These are phyloP conservation scores for Carex myosuroides DNA, from an alignment of 176 grass and related monocot species.

Conservation along the genomic window DNA sequence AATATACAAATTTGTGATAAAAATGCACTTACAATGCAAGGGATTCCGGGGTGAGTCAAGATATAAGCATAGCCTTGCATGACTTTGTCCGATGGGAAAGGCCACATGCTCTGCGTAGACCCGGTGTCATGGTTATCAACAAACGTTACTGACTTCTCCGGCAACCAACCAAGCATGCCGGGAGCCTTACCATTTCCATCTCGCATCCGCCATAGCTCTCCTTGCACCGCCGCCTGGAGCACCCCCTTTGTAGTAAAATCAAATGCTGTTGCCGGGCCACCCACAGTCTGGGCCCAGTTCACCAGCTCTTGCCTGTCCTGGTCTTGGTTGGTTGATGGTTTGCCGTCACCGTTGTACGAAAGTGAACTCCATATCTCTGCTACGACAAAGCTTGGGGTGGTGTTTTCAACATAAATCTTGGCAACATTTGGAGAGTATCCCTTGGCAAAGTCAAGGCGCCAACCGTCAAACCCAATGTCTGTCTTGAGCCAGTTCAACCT, in stretches of 20 bases:
- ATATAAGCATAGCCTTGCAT: conserved; percentile 85
- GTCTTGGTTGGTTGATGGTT: conserved; percentile 60
- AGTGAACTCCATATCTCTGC: conserved; percentile 80
- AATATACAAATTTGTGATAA: no score
- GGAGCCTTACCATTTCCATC: conserved; percentile 60
- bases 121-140: conserved; percentile 90
- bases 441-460: conserved; percentile 77
- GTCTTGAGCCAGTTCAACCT: conserved; percentile 78
- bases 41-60: conserved; percentile 68
- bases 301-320: conserved; percentile 47
- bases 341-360: conserved; percentile 46
- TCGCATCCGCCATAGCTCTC: conserved; percentile 64
- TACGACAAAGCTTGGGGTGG: conserved; percentile 43
- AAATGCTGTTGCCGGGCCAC: conserved; percentile 45
- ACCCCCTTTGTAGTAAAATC: conserved; percentile 92
- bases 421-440: conserved; percentile 57
- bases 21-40: conserved; percentile 50
- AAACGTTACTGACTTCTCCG: conserved; percentile 77
- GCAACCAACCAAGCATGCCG: conserved; percentile 66
- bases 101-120: conserved; percentile 50
- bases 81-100: conserved; percentile 66
- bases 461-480: conserved; percentile 68
- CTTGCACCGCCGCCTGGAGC: conserved; percentile 57
- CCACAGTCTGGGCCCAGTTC: conserved; percentile 55
- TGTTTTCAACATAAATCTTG: conserved; percentile 48